These are phyloP conservation scores for Fraxinus anomala DNA, from an alignment of 257 asterid genomes.

Conservation along the genomic window DNA sequence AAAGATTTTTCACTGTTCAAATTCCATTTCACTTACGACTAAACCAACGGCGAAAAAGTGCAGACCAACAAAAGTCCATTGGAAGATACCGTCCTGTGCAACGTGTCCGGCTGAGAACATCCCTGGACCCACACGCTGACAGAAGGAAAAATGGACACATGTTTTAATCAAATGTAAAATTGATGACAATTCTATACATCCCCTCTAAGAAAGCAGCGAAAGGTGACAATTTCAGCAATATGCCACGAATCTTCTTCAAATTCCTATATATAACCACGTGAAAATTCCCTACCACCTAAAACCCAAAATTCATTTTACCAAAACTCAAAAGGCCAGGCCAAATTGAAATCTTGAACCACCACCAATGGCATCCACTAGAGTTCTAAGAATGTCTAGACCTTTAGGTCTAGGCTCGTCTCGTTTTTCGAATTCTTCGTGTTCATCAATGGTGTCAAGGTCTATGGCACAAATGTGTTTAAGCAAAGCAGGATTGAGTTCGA, in stretches of 20 bases:
- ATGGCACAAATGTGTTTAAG: conserved; percentile 31
- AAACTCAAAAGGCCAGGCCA: background rate
- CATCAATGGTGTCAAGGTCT: conserved; percentile 16
- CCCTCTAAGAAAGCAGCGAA: conserved; percentile 40
- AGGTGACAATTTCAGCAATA: conserved; percentile 43
- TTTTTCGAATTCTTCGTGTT: conserved; percentile 10
- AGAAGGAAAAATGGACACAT: conserved; percentile 10
- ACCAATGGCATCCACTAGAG: conserved; percentile 55
- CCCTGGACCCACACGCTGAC: conserved; percentile 35
- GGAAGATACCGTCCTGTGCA: conserved; percentile 3
- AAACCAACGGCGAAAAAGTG: conserved; percentile 37
- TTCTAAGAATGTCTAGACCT: conserved; percentile 46
- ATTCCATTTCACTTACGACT: conserved; percentile 38
- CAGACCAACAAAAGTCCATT: conserved; percentile 31
- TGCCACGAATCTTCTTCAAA: conserved; percentile 64
- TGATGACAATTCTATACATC: conserved; percentile 21
- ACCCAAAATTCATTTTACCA: background rate
- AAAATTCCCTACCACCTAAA: conserved; percentile 22
- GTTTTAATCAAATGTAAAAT: background rate
- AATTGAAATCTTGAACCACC: background rate
- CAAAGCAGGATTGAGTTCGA: conserved; percentile 33
- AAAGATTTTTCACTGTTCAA: conserved; percentile 7
- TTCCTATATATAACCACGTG: conserved; percentile 26
- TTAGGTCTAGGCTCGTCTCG: conserved; percentile 17
- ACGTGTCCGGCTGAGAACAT: conserved; percentile 37